These are phyloP conservation scores for Phytophthora nicotianae DNA, from an alignment of 352 stramenopile species.

Conservation along the genomic window DNA sequence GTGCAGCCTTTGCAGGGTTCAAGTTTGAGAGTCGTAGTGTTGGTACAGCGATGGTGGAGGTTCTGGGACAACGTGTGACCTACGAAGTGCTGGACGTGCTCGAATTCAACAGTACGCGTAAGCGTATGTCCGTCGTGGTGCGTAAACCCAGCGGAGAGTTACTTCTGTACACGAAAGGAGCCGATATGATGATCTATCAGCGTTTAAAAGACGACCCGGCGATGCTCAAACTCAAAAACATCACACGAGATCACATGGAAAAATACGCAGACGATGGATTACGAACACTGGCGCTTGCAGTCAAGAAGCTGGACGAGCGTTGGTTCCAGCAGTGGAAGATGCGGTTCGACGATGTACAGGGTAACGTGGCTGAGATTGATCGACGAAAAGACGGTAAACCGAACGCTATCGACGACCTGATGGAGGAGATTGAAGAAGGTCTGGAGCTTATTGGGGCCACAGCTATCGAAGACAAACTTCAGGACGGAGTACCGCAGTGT, in stretches of 20 bases:
- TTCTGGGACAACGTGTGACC: constrained; percentile 50
- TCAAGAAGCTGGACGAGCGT: constrained; percentile 69
- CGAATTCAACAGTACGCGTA: constrained; percentile 81
- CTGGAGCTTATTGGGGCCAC: constrained; percentile 89
- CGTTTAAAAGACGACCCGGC: constrained; percentile 59
- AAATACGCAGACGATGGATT: constrained; percentile 86
- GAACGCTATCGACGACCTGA: constrained; percentile 78
- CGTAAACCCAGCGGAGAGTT: constrained; percentile 58
- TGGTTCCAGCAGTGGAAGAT: constrained; percentile 81
- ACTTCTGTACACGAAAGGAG: constrained; percentile 88
- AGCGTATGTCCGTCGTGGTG: constrained; percentile 80
- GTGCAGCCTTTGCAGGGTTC: constrained; percentile 71
- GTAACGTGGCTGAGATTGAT: constrained; percentile 75
- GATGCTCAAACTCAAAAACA: constrained; percentile 56
- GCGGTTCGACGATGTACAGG: constrained; percentile 70
- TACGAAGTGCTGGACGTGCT: constrained; percentile 78
- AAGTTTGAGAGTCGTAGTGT: constrained; percentile 70
- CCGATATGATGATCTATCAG: constrained; percentile 93
- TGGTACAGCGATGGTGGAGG: constrained; percentile 50
- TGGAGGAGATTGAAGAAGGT: constrained; percentile 83
- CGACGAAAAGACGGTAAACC: constrained; percentile 78
- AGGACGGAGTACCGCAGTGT: constrained; percentile 89
- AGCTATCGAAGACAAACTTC: constrained; percentile 93
- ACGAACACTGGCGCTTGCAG: constrained; percentile 79
- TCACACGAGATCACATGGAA: constrained; percentile 81